Conservation (phyloP, 139 green algal genomes). For the Pleodorina starrii region DNA sequence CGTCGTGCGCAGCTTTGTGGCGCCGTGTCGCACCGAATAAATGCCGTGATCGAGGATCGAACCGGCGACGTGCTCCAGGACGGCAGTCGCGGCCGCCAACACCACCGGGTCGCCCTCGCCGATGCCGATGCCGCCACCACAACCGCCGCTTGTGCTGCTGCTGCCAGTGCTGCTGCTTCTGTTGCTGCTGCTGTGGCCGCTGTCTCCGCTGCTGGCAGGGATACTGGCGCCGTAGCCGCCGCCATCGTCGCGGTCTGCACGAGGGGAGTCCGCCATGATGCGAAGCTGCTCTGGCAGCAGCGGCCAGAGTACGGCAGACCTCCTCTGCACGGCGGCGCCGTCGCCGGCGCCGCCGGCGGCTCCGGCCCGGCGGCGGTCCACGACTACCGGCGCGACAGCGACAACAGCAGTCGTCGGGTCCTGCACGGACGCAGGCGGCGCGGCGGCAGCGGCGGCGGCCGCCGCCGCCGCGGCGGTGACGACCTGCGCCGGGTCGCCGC, state of each 20-base stretch:
- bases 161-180: not conserved
- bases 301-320: not conserved
- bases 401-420: no score
- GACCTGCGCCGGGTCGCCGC: not conserved
- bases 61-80: not conserved
- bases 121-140: not conserved
- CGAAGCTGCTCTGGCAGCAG: conserved; percentile 2
- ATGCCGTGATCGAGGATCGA: conserved; percentile 1
- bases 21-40: not conserved
- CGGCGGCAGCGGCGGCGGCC: not conserved
- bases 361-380: no score
- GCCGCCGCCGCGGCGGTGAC: not conserved
- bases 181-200: not conserved
- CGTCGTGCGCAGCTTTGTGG: not conserved
- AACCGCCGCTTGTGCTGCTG: not conserved
- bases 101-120: not conserved
- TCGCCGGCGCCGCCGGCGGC: no score
- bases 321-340: not conserved
- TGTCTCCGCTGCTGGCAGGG: no score
- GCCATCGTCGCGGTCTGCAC: no score
- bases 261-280: not conserved
- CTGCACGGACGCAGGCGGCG: not conserved
- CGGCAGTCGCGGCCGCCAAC: not conserved
- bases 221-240: no score
- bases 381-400: no score